phyloP scores from a whole-genome alignment of 2,329 filamentous ascomycete species.

The Talaromyces atroroseus region DNA sequence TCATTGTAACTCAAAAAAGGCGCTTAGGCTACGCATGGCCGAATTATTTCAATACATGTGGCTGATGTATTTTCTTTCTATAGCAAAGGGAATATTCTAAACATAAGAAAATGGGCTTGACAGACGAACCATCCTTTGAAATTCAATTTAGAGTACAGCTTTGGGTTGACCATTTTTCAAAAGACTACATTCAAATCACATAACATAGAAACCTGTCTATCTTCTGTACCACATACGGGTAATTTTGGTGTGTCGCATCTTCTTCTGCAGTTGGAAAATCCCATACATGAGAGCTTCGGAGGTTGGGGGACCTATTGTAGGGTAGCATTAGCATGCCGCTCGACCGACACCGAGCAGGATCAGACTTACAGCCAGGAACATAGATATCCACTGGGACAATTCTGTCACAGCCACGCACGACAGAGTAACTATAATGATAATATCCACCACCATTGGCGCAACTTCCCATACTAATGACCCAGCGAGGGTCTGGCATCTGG shows the following conservation, averaged over 20 bases:
- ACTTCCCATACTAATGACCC: slow-evolving; percentile 81
- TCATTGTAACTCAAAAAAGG: no score
- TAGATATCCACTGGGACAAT: slow-evolving; percentile 82
- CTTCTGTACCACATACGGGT: slow-evolving; percentile 56
- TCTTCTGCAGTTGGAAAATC: slow-evolving; percentile 75
- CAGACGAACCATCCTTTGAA: slow-evolving; percentile 14
- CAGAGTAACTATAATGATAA: slow-evolving; percentile 82
- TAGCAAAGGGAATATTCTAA: slow-evolving; percentile 15
- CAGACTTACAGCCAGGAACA: slow-evolving; percentile 68
- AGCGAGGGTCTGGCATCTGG: slow-evolving; percentile 90
- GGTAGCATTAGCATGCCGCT: slow-evolving; percentile 14
- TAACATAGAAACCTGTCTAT: slow-evolving; percentile 20
- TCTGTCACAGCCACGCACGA: slow-evolving; percentile 70
- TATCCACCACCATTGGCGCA: slow-evolving; percentile 83
- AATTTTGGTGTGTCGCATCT: slow-evolving; percentile 60
- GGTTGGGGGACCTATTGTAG: slow-evolving; percentile 44
- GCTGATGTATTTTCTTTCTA: background rate
- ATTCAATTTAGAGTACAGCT: slow-evolving; percentile 18
- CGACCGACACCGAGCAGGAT: background rate
- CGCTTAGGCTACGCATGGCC: background rate
- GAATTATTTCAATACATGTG: background rate
- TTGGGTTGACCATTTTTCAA: slow-evolving; percentile 16
- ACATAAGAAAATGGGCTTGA: slow-evolving; percentile 14
- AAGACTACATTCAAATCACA: slow-evolving; percentile 7
- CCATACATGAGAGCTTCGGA: slow-evolving; percentile 55